Evolutionary conservation across 2,329 filamentous ascomycete species (phyloP).

Genomic region (Fusarium sp.): DNA sequence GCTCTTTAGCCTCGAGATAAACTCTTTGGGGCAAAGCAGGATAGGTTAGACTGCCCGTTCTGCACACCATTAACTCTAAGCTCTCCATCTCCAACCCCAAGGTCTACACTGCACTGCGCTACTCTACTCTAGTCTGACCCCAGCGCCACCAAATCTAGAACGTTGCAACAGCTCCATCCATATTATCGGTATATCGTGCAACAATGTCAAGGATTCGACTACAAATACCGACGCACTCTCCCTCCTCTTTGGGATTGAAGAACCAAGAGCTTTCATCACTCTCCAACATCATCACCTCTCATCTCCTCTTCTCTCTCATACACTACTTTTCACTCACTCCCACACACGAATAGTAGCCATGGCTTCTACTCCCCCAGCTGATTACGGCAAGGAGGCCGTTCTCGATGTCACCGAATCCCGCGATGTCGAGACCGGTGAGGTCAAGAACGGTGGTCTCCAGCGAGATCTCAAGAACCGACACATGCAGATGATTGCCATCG

Average conservation of each 20-base stretch:
- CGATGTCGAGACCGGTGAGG: slow-evolving; percentile 40
- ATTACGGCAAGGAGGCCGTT: slow-evolving; percentile 40
- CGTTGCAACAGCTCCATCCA: slow-evolving; percentile 15
- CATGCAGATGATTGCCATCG: slow-evolving; percentile 97
- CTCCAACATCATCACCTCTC: slow-evolving; percentile 19
- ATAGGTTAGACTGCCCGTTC: slow-evolving; percentile 36
- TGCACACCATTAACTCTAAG: slow-evolving; percentile 34
- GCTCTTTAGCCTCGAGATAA: slow-evolving; percentile 26
- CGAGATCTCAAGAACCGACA: slow-evolving; percentile 85
- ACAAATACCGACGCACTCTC: slow-evolving; percentile 32
- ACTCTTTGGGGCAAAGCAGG: slow-evolving; percentile 24
- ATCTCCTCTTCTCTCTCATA: slow-evolving; percentile 1
- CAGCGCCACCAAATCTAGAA: slow-evolving; percentile 38
- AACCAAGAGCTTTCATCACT: slow-evolving; percentile 38
- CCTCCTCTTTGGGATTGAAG: slow-evolving; percentile 19
- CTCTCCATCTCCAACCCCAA: slow-evolving; percentile 21
- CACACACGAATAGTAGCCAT: slow-evolving; percentile 15
- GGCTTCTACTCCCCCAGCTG: slow-evolving; percentile 34
- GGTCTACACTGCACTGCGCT: not conserved
- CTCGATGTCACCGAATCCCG: slow-evolving; percentile 28
- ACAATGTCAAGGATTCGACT: slow-evolving; percentile 20
- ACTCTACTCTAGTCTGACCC: slow-evolving; percentile 3
- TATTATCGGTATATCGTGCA: slow-evolving; percentile 14
- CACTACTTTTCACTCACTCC: slow-evolving; percentile 5
- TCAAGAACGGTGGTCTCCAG: slow-evolving; percentile 39